Percentiles rank a stretch among this genome's conserved stretches.
phyloP scores from a whole-genome alignment of 2,329 filamentous ascomycete species.

The Fonsecaea multimorphosa region DNA sequence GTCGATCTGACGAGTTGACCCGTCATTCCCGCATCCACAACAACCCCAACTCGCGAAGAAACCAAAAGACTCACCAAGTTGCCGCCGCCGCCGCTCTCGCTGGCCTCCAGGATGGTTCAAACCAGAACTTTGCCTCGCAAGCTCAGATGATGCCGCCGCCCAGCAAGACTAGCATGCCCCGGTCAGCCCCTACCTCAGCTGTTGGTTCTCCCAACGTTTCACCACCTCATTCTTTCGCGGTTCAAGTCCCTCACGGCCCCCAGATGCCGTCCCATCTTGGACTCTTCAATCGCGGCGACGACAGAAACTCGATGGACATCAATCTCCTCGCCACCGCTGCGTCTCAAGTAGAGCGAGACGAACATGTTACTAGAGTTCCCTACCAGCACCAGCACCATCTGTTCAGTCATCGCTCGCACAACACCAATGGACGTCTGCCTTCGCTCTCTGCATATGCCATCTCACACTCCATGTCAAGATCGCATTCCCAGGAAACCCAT shows the following conservation, averaged over 20 bases:
- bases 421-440: conserved; percentile 67
- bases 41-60: conserved; percentile 94
- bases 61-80: conserved; percentile 77
- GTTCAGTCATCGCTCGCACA: conserved; percentile 53
- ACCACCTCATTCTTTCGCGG: conserved; percentile 82
- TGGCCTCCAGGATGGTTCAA: conserved; percentile 58
- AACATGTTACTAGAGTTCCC: conserved; percentile 51
- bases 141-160: conserved; percentile 79
- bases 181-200: conserved; percentile 85
- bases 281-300: conserved; percentile 58
- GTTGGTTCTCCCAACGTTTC: conserved; percentile 94
- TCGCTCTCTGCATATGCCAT: conserved; percentile 78
- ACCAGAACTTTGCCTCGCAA: conserved; percentile 50
- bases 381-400: conserved; percentile 56
- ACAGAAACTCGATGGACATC: conserved; percentile 65
- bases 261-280: conserved; percentile 49
- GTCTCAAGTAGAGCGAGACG: conserved; percentile 69
- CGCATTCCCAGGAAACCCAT: conserved; percentile 67
- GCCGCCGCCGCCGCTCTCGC: conserved; percentile 63
- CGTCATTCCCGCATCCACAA: conserved; percentile 98
- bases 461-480: conserved; percentile 84
- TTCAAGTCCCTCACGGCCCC: conserved; percentile 59
- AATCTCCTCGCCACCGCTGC: conserved; percentile 73
- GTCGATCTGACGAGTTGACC: conserved; percentile 92
- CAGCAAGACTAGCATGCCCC: conserved; percentile 74